These are phyloP conservation scores for Aquilaria agallochum DNA, from an alignment of 441 rosid species.

Conservation along the genomic window DNA sequence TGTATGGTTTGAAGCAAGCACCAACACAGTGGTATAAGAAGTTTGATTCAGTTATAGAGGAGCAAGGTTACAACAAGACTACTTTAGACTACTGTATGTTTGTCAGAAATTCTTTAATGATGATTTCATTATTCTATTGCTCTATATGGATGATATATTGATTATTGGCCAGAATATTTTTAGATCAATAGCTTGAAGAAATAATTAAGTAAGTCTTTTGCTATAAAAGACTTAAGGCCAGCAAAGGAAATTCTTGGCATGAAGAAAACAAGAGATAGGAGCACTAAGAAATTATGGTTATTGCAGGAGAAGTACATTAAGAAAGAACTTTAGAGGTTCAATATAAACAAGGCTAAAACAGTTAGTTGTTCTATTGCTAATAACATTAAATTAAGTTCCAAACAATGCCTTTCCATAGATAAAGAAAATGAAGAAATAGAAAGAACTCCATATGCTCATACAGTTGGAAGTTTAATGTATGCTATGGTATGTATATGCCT, in stretches of 20 bases:
- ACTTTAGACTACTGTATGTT: neutral
- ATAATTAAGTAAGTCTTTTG: neutral
- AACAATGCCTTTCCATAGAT: neutral
- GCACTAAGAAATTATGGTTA: neutral
- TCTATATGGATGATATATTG: neutral
- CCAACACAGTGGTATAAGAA: too few relatives aligned
- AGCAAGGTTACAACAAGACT: neutral
- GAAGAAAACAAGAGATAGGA: neutral
- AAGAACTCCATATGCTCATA: too few relatives aligned
- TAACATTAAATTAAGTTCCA: neutral
- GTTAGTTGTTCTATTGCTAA: neutral
- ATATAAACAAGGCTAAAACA: neutral
- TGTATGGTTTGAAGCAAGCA: neutral
- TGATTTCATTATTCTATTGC: neutral
- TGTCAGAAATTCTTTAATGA: neutral
- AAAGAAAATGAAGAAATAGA: neutral
- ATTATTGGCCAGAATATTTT: neutral
- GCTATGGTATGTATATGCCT: too few relatives aligned
- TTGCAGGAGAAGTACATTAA: neutral
- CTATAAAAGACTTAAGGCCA: neutral
- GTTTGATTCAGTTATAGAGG: neutral
- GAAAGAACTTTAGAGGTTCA: neutral
- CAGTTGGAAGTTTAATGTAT: too few relatives aligned
- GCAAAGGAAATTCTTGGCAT: neutral
- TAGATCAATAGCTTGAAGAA: neutral